Evolutionary conservation across 2,329 filamentous ascomycete species (phyloP), one percentile per base, ranked within the genome.

Genomic region (Plectosphaerella sp.): DNA sequence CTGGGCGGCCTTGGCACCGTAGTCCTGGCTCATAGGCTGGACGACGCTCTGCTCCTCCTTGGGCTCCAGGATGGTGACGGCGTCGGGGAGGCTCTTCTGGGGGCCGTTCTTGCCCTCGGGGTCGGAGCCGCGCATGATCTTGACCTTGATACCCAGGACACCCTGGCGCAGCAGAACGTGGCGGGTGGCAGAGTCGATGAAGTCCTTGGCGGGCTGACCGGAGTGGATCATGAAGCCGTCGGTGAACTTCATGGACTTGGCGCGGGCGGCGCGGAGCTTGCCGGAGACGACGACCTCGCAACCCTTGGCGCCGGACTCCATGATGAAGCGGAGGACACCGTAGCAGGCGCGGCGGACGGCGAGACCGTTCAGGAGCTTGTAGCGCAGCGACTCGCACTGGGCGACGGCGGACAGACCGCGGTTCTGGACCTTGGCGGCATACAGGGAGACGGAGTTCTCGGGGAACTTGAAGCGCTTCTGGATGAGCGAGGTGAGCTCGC

Each of bases 181-280:
- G 69, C 94, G 94, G 71, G 94, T 97, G 67, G 95, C 95, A 70
- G 80, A 84, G 84, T 99, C 94, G 76, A 99, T 99, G 83, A 99
- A 99, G 82, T 99, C 94, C 81, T 95, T 93, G 72, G 93, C 94
- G 72, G 94, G 94, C 78, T 99, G 94, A 80, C 94, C 94, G 71
- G 94, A 99, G 90, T 99, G 94, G 81, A 99, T 99, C 94, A 99
- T 99, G 91, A 99, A 99, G 75, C 94, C 94, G 78, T 99, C 92
- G 78, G 94, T 99, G 88, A 99, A 99, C 88, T 99, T 99, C 94
- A 99, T 99, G 82, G 85, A 91, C 91, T 99, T 99, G 79, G 94
- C 94, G 84, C 94, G 91, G 71, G 94, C 94, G 76, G 94, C 94
- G 73, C 94, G 88, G 68, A 99, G 89, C 88, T 99, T 99, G 77